Percentiles rank a stretch among this genome's conserved stretches.
These are phyloP conservation scores for Ehretia macrophylla DNA, from an alignment of 257 asterid species.

Conservation along the genomic window DNA sequence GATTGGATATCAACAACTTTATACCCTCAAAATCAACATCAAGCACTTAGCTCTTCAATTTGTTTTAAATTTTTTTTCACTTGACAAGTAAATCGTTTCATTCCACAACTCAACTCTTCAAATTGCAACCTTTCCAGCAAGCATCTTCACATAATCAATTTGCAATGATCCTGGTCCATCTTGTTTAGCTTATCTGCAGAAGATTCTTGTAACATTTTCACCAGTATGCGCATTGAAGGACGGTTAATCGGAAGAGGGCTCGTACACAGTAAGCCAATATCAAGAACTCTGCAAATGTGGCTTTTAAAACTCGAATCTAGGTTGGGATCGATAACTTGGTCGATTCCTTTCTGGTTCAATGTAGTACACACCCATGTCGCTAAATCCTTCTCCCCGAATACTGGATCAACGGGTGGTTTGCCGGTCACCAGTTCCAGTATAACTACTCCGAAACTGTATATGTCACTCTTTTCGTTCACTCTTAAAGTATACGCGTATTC, in stretches of 20 bases:
- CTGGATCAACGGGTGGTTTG: conserved; percentile 37
- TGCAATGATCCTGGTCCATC: not conserved
- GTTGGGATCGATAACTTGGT: conserved; percentile 45
- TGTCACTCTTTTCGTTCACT: conserved; percentile 75
- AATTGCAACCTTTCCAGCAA: no score
- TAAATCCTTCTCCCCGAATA: conserved; percentile 49
- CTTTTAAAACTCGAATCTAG: conserved; percentile 35
- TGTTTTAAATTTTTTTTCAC: no score
- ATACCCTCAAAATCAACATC: not conserved
- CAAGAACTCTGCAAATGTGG: conserved; percentile 41
- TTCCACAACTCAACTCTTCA: no score
- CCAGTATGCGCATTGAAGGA: conserved; percentile 78
- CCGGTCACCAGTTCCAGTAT: conserved; percentile 71
- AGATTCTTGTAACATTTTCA: conserved; percentile 49
- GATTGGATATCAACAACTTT: not conserved
- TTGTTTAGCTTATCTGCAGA: not conserved
- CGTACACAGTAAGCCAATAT: conserved; percentile 55
- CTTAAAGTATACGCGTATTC: conserved; percentile 79
- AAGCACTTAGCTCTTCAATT: no score
- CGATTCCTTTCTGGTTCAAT: conserved; percentile 38
- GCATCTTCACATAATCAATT: no score
- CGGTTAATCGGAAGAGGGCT: conserved; percentile 53
- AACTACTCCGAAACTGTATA: conserved; percentile 76
- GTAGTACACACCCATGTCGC: conserved; percentile 43
- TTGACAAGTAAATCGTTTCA: no score